Base-by-base conservation (phyloP, 1,139 yeast genomes). In the Waltiozyma sp. region DNA sequence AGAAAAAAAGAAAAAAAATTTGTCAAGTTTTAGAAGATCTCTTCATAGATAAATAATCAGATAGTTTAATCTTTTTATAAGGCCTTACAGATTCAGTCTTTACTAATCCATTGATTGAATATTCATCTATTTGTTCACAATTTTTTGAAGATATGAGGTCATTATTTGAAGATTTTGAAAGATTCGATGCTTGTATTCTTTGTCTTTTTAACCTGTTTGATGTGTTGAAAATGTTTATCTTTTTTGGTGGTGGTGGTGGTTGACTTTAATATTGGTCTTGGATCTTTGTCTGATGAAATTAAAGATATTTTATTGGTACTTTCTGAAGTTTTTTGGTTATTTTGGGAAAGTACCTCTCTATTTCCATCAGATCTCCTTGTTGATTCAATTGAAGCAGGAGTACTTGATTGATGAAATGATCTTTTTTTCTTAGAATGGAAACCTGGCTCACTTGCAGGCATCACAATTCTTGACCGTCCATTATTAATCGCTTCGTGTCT, bases 401-500 rank as follows among this genome's bases (percentile, higher is more conserved):
- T n/a, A n/a, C n/a, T n/a, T n/a, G n/a, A n/a, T n/a, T n/a, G n/a
- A n/a, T 10, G 28, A 26, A 13, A 14, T 26, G 28, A 4, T 26
- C 28, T 26, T 13, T 26, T 26, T 26, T 7, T 26, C 28, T 13
- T 26, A 7, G 28, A 26, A 26, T 26, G 28, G 28, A 26, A 26
- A 7, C 28, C 28, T 11, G 28, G 28, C 10, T 26, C 28, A 26
- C 28, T 26, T 5, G 28, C 28, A 26, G 28, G 28, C 28, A 26
- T 26, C 14, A 26, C 28, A 10, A 26, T 13, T 26, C 28, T 10
- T 26, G 28, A n/a, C n/a, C n/a, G 28, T 26, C 28, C n/a, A 11
- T 10, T 11, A 7, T 5, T 10, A 26, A 4, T 49, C 3, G 56
- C 56, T 44, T 56, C 60, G 21, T 40, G 48, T 38, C 50, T 48